Conservation (phyloP, 306 rosid species). For the Castanea mollissima region DNA sequence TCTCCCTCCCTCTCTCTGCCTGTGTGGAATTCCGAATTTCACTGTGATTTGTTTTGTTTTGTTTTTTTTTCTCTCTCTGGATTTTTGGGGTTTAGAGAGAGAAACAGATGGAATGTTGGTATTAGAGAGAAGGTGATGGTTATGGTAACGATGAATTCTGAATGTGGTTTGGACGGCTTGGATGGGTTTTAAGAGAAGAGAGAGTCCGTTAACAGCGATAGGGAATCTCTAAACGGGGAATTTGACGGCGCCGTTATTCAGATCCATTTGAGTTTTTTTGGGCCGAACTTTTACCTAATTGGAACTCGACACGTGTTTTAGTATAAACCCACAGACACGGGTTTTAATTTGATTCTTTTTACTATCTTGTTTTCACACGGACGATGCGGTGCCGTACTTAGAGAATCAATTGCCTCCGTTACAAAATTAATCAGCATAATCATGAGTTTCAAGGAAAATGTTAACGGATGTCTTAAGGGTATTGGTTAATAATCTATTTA, state of each 20-base stretch:
- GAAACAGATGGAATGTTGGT: slow-evolving; percentile 32
- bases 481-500: no score
- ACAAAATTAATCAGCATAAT: no score
- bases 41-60: neutral
- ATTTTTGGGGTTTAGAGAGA: slow-evolving; percentile 17
- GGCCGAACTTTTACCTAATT: slow-evolving; percentile 33
- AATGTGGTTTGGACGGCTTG: slow-evolving; percentile 36
- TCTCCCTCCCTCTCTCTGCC: slow-evolving; percentile 3
- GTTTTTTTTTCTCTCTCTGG: neutral
- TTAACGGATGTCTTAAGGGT: no score
- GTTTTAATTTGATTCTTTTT: no score
- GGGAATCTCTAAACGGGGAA: slow-evolving; percentile 74
- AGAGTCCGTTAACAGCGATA: slow-evolving; percentile 51
- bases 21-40: slow-evolving; percentile 15
- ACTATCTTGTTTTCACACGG: no score
- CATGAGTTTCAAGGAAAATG: no score
- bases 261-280: slow-evolving; percentile 10
- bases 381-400: no score
- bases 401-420: no score
- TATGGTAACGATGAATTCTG: slow-evolving; percentile 24
- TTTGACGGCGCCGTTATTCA: slow-evolving; percentile 95
- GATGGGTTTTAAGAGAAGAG: slow-evolving; percentile 34
- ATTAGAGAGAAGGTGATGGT: slow-evolving; percentile 31
- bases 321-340: neutral
- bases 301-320: slow-evolving; percentile 32